Base-by-base conservation (phyloP, 1,284 basidiomycete genomes). In the Thelephora terrestris region DNA sequence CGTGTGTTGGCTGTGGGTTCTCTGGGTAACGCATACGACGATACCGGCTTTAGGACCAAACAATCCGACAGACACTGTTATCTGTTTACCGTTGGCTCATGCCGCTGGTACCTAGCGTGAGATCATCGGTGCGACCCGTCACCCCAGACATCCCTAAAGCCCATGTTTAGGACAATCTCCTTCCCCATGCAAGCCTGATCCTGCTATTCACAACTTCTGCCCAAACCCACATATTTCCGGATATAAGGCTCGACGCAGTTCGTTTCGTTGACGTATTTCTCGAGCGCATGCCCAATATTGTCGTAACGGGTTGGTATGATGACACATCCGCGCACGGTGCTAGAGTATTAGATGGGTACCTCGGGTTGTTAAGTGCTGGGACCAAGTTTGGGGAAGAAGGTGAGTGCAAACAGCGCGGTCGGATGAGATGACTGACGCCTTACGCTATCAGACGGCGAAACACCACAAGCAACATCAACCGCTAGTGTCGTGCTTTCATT, bases 211-310 rank as follows among this genome's bases (percentile, higher is more conserved):
- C 84, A 0, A 83, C 90, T 2, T 95, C 94, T 4, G 91, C 91
- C 0, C 85, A 96, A 62, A 93, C 91, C 0, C 88, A 96, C 59
- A 96, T 99, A 50, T 95, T 93, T 63, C 91, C 92, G 7, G 90
- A 94, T 58, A 89, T 98, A 50, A 77, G 92, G 7, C 75, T 97
- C 40, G 95, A 98, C 61, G 91, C 92, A 1, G 75, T 95, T 53
- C 79, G 81, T 23, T 78, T 94, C 53, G 67, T 99, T 45, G 78
- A 90, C 58, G 64, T 96, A 14, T 75, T 93, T 32, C 73, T 98
- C 2, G 81, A 86, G 32, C 62, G 74, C 45, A 76, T 88, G 3
- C 90, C 92, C 1, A 70, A 73, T 14, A 68, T 75, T 7, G 78
- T 93, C 14, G 77, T 85, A 2, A 68, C 71, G 43, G 81, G 83